Evolutionary conservation across 2,329 filamentous ascomycete genomes (phyloP).

Genomic region (Corinectria fuckeliana): DNA sequence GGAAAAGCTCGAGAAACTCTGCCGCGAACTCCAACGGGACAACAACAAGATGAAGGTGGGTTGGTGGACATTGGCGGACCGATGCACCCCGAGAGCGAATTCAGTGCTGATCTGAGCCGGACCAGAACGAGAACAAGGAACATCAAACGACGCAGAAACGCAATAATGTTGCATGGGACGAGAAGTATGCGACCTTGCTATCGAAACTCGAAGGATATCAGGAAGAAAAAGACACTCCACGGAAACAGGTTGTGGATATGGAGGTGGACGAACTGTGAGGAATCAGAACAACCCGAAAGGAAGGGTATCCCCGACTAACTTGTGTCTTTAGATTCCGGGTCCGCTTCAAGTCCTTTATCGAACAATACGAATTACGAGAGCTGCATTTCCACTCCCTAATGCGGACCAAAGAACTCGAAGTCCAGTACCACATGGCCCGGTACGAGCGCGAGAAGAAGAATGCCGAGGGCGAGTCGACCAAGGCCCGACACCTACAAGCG

Average conservation of each 20-base stretch:
- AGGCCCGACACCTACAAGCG: slow-evolving; percentile 83
- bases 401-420: slow-evolving; percentile 93
- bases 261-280: slow-evolving; percentile 88
- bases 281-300: background rate
- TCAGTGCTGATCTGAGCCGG: slow-evolving; percentile 32
- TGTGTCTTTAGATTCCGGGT: slow-evolving; percentile 71
- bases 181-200: slow-evolving; percentile 80
- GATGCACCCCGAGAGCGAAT: background rate
- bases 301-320: slow-evolving; percentile 13
- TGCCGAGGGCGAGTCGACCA: slow-evolving; percentile 79
- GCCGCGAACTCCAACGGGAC: slow-evolving; percentile 90
- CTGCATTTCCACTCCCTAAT: slow-evolving; percentile 91
- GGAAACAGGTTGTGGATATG: slow-evolving; percentile 81
- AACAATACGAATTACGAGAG: slow-evolving; percentile 95
- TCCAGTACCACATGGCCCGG: slow-evolving; percentile 87
- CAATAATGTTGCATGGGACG: slow-evolving; percentile 82
- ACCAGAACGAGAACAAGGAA: slow-evolving; percentile 88
- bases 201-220: slow-evolving; percentile 89
- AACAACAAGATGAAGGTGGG: slow-evolving; percentile 97
- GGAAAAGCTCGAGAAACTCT: slow-evolving; percentile 96
- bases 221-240: slow-evolving; percentile 82
- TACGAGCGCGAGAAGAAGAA: slow-evolving; percentile 90
- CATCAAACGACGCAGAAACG: slow-evolving; percentile 85
- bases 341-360: slow-evolving; percentile 92
- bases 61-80: slow-evolving; percentile 11